Conservation (phyloP, 1,284 basidiomycete species). For the Melanopsichium pennsylvanicum region DNA sequence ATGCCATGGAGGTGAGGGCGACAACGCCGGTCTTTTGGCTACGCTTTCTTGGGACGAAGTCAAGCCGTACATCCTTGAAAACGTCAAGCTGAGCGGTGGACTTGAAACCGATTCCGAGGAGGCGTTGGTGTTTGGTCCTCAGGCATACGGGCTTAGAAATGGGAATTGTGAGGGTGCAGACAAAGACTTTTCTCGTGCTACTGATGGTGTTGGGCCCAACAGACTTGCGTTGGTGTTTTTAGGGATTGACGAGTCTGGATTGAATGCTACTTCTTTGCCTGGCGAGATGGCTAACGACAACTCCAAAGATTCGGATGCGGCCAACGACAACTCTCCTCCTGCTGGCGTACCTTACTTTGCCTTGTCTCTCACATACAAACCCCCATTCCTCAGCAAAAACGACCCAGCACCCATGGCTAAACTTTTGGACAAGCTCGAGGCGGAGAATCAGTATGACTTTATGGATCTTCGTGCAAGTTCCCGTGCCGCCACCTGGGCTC, state of each 20-base stretch:
- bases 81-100: slow-evolving; percentile 34
- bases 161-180: background rate
- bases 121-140: slow-evolving; percentile 51
- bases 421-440: slow-evolving; percentile 31
- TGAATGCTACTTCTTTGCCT: slow-evolving; percentile 21
- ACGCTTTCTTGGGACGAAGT: slow-evolving; percentile 63
- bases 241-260: slow-evolving; percentile 50
- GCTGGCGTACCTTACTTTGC: slow-evolving; percentile 60
- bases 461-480: slow-evolving; percentile 56
- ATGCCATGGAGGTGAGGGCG: slow-evolving; percentile 36
- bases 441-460: slow-evolving; percentile 47
- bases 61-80: slow-evolving; percentile 38
- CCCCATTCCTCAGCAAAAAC: slow-evolving; percentile 6
- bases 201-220: slow-evolving; percentile 48
- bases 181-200: slow-evolving; percentile 40
- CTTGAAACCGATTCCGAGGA: slow-evolving; percentile 3
- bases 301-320: slow-evolving; percentile 2
- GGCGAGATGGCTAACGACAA: slow-evolving; percentile 35
- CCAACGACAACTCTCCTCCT: slow-evolving; percentile 19
- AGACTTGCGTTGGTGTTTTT: slow-evolving; percentile 56
- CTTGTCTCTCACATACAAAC: slow-evolving; percentile 53
- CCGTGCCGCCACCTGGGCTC: slow-evolving; percentile 38
- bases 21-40: slow-evolving; percentile 46
- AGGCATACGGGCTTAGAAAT: slow-evolving; percentile 39
- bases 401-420: slow-evolving; percentile 18